Evolutionary conservation across 78 protist species (phyloP).

Genomic region (Acrasis kona): DNA sequence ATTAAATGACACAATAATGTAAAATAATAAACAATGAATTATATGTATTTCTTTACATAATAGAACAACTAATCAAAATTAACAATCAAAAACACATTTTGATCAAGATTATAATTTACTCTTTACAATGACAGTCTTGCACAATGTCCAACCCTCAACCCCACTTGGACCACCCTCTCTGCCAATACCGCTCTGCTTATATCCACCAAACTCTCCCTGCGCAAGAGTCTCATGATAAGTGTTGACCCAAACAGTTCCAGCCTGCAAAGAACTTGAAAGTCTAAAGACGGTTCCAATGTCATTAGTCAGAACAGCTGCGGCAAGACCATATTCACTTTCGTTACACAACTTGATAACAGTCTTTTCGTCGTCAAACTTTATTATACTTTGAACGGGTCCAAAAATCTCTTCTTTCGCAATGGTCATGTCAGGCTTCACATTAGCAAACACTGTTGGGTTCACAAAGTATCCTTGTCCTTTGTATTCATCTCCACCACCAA

Average conservation of each 20-base stretch:
- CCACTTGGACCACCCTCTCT: constrained; percentile 18
- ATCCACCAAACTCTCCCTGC: constrained; percentile 47
- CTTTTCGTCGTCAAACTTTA: constrained; percentile 10
- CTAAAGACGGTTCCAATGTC: constrained; percentile 28
- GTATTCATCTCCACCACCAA: constrained; percentile 3
- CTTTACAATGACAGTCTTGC: not conserved
- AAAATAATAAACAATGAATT: no score
- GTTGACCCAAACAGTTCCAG: constrained; percentile 59
- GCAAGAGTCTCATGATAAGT: constrained; percentile 28
- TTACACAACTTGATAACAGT: constrained; percentile 50
- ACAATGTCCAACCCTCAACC: not conserved
- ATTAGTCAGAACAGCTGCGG: constrained; percentile 53
- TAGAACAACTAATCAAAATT: no score
- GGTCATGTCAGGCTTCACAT: constrained; percentile 11
- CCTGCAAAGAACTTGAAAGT: constrained; percentile 1
- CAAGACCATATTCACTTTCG: constrained; percentile 51
- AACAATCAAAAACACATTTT: no score
- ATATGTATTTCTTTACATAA: no score
- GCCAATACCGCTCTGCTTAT: constrained; percentile 39
- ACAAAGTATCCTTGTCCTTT: constrained; percentile 41
- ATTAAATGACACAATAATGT: no score
- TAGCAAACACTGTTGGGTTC: constrained; percentile 46
- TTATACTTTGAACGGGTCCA: constrained; percentile 55
- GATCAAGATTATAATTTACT: no score
- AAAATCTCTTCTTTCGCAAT: constrained; percentile 63